Evolutionary conservation across 108 stramenopile genomes (phyloP).

Genomic region (Cyclostephanos tholiformis): DNA sequence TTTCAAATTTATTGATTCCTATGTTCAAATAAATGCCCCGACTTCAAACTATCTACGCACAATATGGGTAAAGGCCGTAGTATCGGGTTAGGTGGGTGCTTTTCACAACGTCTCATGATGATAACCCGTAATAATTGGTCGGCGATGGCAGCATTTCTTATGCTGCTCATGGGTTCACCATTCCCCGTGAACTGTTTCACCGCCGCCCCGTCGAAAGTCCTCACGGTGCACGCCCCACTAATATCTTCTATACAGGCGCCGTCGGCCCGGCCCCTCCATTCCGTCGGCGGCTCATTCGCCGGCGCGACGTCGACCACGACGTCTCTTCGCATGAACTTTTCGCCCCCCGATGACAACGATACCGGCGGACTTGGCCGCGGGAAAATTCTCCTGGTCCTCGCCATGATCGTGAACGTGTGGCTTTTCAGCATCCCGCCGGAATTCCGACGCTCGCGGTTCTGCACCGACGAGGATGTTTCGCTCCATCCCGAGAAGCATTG

Average conservation of each 20-base stretch:
- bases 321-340: slow-evolving; percentile 20
- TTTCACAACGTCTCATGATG: neutral
- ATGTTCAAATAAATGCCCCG: too few relatives aligned
- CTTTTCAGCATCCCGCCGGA: slow-evolving; percentile 56
- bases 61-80: too few relatives aligned
- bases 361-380: slow-evolving; percentile 29
- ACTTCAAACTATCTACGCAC: too few relatives aligned
- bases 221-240: neutral
- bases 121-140: too few relatives aligned
- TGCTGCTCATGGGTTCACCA: neutral
- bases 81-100: too few relatives aligned
- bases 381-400: slow-evolving; percentile 24
- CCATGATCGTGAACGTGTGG: slow-evolving; percentile 44
- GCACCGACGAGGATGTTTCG: slow-evolving; percentile 42
- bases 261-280: neutral
- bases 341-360: slow-evolving; percentile 21
- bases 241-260: neutral
- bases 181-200: neutral
- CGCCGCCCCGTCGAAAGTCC: neutral
- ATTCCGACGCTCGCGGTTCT: slow-evolving; percentile 55
- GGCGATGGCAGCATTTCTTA: neutral
- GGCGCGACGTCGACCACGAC: slow-evolving; percentile 15
- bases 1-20: too few relatives aligned
- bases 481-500: slow-evolving; percentile 53
- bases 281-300: slow-evolving; percentile 1